Conservation (phyloP, 495 filamentous ascomycete species). For the Penicillium dipodomyicola region DNA sequence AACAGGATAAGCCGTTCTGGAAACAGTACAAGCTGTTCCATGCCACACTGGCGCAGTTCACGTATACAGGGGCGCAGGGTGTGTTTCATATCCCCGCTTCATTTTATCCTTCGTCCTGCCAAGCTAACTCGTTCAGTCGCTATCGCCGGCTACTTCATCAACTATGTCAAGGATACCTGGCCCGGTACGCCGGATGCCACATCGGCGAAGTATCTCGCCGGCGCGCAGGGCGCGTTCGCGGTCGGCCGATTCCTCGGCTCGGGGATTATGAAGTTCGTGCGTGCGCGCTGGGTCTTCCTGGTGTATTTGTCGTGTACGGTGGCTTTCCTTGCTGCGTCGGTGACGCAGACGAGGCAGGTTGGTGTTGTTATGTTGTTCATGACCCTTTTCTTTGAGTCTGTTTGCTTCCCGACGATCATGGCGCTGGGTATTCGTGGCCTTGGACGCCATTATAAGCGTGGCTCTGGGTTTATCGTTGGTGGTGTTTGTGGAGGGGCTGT, state of each 20-base stretch:
- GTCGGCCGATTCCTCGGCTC: conserved; percentile 53
- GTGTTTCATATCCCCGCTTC: not conserved
- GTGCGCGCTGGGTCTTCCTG: conserved; percentile 52
- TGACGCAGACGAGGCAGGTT: conserved; percentile 35
- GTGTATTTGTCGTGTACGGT: conserved; percentile 40
- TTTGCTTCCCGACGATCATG: conserved; percentile 63
- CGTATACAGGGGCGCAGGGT: conserved; percentile 69
- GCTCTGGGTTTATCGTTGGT: conserved; percentile 55
- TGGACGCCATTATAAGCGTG: conserved; percentile 58
- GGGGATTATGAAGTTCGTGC: conserved; percentile 50
- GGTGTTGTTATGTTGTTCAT: conserved; percentile 55
- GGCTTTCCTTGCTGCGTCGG: conserved; percentile 39
- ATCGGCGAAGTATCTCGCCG: conserved; percentile 54
- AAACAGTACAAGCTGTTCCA: conserved; percentile 57
- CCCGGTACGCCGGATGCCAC: conserved; percentile 35
- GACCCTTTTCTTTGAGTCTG: conserved; percentile 60
- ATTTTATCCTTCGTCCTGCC: not conserved
- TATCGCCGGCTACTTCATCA: conserved; percentile 66
- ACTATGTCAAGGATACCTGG: conserved; percentile 49
- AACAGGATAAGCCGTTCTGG: conserved; percentile 43
- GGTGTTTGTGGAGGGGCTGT: conserved; percentile 56
- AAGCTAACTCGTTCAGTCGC: conserved; percentile 43
- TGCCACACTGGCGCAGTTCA: conserved; percentile 68
- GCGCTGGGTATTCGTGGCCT: conserved; percentile 59
- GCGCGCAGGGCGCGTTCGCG: conserved; percentile 56